Conservation (phyloP, 495 filamentous ascomycete genomes). For the Penicillium subrubescens region DNA sequence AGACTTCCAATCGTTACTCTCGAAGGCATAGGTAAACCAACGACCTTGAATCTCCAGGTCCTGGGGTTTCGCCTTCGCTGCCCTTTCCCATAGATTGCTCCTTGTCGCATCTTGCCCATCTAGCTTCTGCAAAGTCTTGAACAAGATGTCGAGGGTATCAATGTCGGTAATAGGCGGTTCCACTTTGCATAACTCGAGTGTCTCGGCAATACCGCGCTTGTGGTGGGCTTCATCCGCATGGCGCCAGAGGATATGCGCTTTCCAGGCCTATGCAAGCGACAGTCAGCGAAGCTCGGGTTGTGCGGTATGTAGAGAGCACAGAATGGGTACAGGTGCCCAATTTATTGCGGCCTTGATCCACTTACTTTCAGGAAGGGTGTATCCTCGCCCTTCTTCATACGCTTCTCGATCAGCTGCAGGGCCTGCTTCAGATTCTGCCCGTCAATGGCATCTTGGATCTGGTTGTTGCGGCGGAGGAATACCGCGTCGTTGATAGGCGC, state of each 20-base stretch:
- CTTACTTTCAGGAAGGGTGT: conserved; percentile 43
- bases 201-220: conserved; percentile 49
- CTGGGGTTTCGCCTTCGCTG: conserved; percentile 52
- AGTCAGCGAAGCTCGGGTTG: background rate
- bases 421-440: conserved; percentile 59
- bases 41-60: conserved; percentile 53
- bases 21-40: conserved; percentile 56
- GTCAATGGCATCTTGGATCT: conserved; percentile 61
- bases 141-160: conserved; percentile 52
- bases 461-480: conserved; percentile 57
- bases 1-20: conserved; percentile 54
- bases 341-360: background rate
- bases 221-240: conserved; percentile 47
- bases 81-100: conserved; percentile 55
- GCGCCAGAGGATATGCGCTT: conserved; percentile 51
- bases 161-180: conserved; percentile 53
- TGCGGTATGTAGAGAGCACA: background rate
- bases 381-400: conserved; percentile 62
- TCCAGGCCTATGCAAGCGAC: conserved; percentile 45
- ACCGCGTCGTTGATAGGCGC: conserved; percentile 47
- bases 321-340: background rate
- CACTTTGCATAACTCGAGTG: conserved; percentile 45
- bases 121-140: conserved; percentile 37
- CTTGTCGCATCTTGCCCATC: conserved; percentile 38
- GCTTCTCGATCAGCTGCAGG: conserved; percentile 60